phyloP scores from a whole-genome alignment of 2,329 filamentous ascomycete species.

The Cadophora malorum region DNA sequence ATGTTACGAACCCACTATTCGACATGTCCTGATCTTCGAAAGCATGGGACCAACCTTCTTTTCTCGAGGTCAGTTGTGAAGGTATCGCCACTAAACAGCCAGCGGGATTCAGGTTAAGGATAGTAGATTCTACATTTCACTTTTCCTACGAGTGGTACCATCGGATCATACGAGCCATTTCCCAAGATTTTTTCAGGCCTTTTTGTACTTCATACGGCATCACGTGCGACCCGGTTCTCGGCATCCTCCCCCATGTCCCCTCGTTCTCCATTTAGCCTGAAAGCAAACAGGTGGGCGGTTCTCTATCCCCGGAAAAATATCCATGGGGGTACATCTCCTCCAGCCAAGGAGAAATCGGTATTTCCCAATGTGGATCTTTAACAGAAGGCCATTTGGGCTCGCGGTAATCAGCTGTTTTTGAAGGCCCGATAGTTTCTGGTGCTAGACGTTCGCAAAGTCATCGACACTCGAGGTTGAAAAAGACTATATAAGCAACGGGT shows the following conservation, averaged over 20 bases:
- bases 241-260: not conserved
- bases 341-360: conserved; percentile 17
- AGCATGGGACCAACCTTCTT: conserved; percentile 1
- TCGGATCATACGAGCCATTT: not conserved
- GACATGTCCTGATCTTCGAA: conserved; percentile 10
- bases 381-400: not conserved
- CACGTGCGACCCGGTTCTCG: not conserved
- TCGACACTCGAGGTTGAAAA: not conserved
- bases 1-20: not conserved
- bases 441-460: not conserved
- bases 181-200: not conserved
- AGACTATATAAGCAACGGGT: conserved; percentile 13
- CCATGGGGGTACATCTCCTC: not conserved
- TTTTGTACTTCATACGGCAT: not conserved
- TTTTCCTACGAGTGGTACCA: not conserved
- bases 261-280: not conserved
- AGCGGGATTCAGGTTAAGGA: no score
- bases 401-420: conserved; percentile 3
- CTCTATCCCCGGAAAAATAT: not conserved
- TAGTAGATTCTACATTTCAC: no score
- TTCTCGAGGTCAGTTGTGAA: not conserved
- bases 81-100: no score
- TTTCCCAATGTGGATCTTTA: not conserved
- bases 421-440: not conserved
- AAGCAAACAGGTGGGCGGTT: not conserved